Evolutionary conservation across 1,139 yeast genomes (phyloP), one percentile per base, ranked within the genome.

Genomic region (Wickerhamomyces sp.): DNA sequence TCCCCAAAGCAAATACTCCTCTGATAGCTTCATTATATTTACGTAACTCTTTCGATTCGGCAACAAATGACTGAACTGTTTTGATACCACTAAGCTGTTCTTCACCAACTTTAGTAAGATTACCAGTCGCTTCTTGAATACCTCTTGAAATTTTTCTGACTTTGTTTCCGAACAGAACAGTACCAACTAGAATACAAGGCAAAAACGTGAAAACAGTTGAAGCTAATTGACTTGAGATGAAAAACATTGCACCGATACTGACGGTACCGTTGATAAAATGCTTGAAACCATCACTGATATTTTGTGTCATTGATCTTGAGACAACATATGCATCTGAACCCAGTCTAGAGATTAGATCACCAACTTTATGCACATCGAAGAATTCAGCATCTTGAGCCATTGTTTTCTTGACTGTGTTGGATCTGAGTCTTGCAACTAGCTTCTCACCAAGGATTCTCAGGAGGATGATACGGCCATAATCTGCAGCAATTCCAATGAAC

Each of bases 321-420:
- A 93, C 96, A 39, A 93, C 84, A 60, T 86, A 91, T 1, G 97
- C 91, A 63, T 93, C 99, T 38, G 88, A 81, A 27, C 95, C 82
- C 36, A 93, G 69, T 50, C 98, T 72, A 7, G 96, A 88, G 41
- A 93, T 89, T 60, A 93, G 72, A 62, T 93, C 99, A 37, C 98
- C 99, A 1, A 91, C 95, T 60, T 93, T 84, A 50, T 94, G 91
- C 18, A 86, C 82, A 61, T 93, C 98, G 61, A 87, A 93, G 62
- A 93, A 93, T 62, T 87, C 93, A 46, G 95, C 86, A 64, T 93
- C 98, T 60, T 90, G 96, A 27, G 83, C 77, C 51, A 91, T 71
- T 6, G 93, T 83, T 52, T 79, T 82, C 63, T 80, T 80, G 67
- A 89, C 88, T 37, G 91, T 77, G 42, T 80, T 73, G 2, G 95